Base-by-base conservation (phyloP, 768 basidiomycete species). In the Russula sp. region DNA sequence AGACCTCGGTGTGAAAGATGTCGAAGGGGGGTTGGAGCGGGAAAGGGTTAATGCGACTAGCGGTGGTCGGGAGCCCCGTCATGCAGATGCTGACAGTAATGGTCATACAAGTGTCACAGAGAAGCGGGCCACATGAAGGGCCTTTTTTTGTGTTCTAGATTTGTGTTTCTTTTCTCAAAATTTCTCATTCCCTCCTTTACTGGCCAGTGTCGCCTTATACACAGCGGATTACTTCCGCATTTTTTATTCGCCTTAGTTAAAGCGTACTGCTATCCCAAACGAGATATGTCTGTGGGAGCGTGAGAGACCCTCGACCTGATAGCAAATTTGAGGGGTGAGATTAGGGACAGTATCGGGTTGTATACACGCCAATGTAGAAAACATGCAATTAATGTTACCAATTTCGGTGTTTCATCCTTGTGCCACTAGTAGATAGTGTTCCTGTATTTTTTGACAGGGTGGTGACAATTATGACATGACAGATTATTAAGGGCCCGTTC, bases 51-150 rank as follows among this genome's bases (percentile, higher is more conserved):
- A 67, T 54, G 66, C 63, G 28, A 64, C 63, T n/a, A 64, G 20
- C 34, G 66, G 68, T 20, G 66, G 66, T 34, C 62, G 62, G 30
- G 68, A 69, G 49, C 63, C 68, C 22, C 54, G 46, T 38, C 68
- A 69, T 56, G 49, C 18, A 13, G 63, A 61, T 46, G 64, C 9
- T 2, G 54, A 61, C 24, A 61, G 64, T 32, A 63, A 50, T 26
- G 51, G 28, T 20, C 54, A 38, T 44, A 38, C 49, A 30, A 61
- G 48, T 22, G 57, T 48, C 20, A 53, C 52, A 5, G 65, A 54
- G 22, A 60, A 59, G 28, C 54, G 46, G n/a, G 34, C 32, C 11
- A 48, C 49, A 20, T 65, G 34, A 56, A 10, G 2, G 16, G 28
- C 18, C 6, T 16, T 22, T 16, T 22, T 22, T 11, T 28, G 22